These are phyloP conservation scores for Saccharomyces hybrid DNA, from an alignment of 1,139 yeast species.

Conservation along the genomic window DNA sequence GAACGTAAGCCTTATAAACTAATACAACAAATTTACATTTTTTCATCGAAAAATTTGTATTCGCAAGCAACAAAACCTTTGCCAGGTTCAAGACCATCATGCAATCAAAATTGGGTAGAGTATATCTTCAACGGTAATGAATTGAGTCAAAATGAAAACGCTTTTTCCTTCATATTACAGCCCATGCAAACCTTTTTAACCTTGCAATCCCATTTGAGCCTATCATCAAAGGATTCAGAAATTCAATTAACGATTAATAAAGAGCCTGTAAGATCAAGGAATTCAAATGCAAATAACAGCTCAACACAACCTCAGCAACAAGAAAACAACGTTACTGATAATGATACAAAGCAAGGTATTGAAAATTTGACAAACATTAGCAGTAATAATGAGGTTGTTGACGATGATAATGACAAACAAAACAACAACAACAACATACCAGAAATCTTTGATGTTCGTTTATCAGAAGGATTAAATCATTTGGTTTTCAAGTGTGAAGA, in stretches of 20 bases:
- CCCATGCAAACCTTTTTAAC: slow-evolving; percentile 28
- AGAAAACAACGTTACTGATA: slow-evolving; percentile 3
- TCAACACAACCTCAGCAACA: slow-evolving; percentile 7
- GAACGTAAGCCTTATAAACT: slow-evolving; percentile 19
- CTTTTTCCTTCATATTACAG: slow-evolving; percentile 25
- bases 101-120: slow-evolving; percentile 28
- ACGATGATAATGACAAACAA: slow-evolving; percentile 8
- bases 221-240: slow-evolving; percentile 9
- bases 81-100: slow-evolving; percentile 26
- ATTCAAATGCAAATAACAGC: slow-evolving; percentile 8
- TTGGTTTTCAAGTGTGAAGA: slow-evolving; percentile 23
- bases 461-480: slow-evolving; percentile 27
- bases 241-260: slow-evolving; percentile 21
- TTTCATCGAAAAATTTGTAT: slow-evolving; percentile 24
- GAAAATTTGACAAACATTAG: background rate
- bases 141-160: slow-evolving; percentile 24
- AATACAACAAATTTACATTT: slow-evolving; percentile 22
- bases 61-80: slow-evolving; percentile 27
- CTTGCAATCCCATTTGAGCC: slow-evolving; percentile 14
- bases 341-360: slow-evolving; percentile 1
- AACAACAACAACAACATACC: slow-evolving; percentile 8
- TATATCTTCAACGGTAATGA: slow-evolving; percentile 23
- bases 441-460: slow-evolving; percentile 24
- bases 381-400: background rate
- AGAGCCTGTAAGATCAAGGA: slow-evolving; percentile 17